These are phyloP conservation scores for Cryptococcus depauperatus DNA, from an alignment of 1,284 basidiomycete species.

Conservation along the genomic window DNA sequence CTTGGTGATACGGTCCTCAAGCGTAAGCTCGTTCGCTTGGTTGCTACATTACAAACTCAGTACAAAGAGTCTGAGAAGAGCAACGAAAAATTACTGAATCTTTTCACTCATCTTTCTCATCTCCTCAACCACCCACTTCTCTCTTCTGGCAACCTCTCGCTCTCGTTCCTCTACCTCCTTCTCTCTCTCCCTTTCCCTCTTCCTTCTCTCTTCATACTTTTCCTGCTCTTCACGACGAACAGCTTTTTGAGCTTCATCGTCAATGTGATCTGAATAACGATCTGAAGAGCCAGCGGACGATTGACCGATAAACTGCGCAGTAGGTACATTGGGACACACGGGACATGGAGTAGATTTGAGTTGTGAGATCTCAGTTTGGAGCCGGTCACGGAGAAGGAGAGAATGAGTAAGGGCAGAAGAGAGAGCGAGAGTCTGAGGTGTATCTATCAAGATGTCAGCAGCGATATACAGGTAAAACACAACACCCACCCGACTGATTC, in stretches of 20 bases:
- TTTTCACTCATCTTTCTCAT: conserved; percentile 38
- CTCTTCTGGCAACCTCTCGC: conserved; percentile 29
- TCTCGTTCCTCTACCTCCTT: conserved; percentile 38
- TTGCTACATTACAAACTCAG: conserved; percentile 13
- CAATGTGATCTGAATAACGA: conserved; percentile 1
- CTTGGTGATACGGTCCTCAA: conserved; percentile 41
- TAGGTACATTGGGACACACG: conserved; percentile 1
- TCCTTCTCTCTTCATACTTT: conserved; percentile 14
- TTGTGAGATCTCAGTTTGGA: conserved; percentile 19
- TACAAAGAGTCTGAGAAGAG: neutral
- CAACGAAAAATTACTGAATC: conserved; percentile 23
- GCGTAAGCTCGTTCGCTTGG: conserved; percentile 32
- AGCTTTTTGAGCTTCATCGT: conserved; percentile 12
- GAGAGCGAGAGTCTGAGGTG: conserved; percentile 8
- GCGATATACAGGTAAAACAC: neutral
- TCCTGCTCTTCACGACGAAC: conserved; percentile 20
- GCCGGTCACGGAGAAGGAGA: conserved; percentile 28
- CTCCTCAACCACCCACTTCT: conserved; percentile 40
- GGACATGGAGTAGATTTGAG: conserved; percentile 16
- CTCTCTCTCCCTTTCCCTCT: conserved; percentile 23
- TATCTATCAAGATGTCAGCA: conserved; percentile 3
- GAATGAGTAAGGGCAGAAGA: conserved; percentile 29
- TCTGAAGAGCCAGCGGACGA: neutral
- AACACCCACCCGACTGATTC: conserved; percentile 10
- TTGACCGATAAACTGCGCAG: neutral